phyloP scores from a whole-genome alignment of 2,329 filamentous ascomycete genomes.

The Colletotrichum horii region DNA sequence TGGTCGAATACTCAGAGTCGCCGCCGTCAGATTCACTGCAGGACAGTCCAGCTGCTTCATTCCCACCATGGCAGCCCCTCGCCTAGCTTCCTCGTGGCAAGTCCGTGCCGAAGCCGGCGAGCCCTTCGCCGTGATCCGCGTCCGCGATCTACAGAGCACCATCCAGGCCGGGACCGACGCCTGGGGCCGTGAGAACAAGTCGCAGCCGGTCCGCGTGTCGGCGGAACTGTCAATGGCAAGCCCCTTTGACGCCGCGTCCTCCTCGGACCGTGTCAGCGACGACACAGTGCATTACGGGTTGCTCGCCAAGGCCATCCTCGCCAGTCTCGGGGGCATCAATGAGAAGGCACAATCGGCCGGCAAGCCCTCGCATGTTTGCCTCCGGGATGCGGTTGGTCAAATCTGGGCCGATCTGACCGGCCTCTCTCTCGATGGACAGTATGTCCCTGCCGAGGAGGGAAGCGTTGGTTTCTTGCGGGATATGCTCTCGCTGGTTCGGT shows the following conservation, averaged over 20 bases:
- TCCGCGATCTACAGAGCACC: slow-evolving; percentile 65
- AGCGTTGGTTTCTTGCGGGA: slow-evolving; percentile 31
- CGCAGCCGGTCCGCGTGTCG: slow-evolving; percentile 68
- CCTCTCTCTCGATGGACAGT: slow-evolving; percentile 17
- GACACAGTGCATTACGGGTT: slow-evolving; percentile 80
- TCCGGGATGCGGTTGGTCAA: slow-evolving; percentile 32
- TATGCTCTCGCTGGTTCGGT: slow-evolving; percentile 37
- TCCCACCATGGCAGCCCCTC: background rate
- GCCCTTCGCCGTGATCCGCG: slow-evolving; percentile 58
- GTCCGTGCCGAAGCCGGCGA: slow-evolving; percentile 46
- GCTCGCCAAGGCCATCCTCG: slow-evolving; percentile 69
- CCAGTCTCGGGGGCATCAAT: slow-evolving; percentile 40
- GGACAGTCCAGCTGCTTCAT: background rate
- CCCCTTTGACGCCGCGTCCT: slow-evolving; percentile 63
- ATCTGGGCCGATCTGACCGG: slow-evolving; percentile 39
- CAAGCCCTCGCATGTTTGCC: background rate
- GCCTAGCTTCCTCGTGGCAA: slow-evolving; percentile 31
- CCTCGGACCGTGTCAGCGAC: slow-evolving; percentile 63
- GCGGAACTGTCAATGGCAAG: slow-evolving; percentile 61
- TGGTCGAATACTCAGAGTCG: background rate
- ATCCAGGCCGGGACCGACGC: slow-evolving; percentile 67
- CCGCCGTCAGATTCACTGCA: background rate
- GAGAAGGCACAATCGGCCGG: background rate
- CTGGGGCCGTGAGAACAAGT: slow-evolving; percentile 65
- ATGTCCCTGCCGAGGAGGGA: slow-evolving; percentile 10